A percentile compares a stretch with the other conserved stretches of the same genome.
Conservation (phyloP, 306 rosid species). For the Vachellia collinsii region DNA sequence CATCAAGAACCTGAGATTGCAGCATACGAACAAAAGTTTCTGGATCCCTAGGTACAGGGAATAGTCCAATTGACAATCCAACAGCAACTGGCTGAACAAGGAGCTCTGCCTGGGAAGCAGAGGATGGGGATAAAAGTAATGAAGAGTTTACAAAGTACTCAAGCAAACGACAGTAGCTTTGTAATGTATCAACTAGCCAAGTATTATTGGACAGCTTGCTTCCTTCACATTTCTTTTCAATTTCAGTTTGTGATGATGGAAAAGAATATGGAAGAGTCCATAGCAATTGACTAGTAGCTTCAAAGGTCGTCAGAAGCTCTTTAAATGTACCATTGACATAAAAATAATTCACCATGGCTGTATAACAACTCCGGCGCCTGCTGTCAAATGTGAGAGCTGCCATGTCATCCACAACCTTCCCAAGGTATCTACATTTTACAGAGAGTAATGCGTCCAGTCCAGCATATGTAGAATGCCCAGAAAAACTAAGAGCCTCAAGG, state of each 20-base stretch:
- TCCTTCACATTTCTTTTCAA: constrained; percentile 68
- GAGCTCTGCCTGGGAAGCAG: constrained; percentile 87
- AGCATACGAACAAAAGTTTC: constrained; percentile 95
- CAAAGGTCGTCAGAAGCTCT: constrained; percentile 89
- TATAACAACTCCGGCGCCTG: constrained; percentile 84
- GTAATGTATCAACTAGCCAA: constrained; percentile 96
- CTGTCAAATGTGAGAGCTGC: constrained; percentile 80
- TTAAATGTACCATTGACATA: constrained; percentile 94
- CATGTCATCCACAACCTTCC: constrained; percentile 94
- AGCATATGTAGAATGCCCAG: constrained; percentile 72
- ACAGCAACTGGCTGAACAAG: constrained; percentile 97
- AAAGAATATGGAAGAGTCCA: constrained; percentile 76
- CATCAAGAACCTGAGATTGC: constrained; percentile 96
- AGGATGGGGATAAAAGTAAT: constrained; percentile 77
- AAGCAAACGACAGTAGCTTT: constrained; percentile 80
- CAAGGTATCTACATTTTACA: constrained; percentile 93
- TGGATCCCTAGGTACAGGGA: constrained; percentile 98
- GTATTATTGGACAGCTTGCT: constrained; percentile 66
- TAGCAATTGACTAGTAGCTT: constrained; percentile 96
- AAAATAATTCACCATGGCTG: constrained; percentile 85
- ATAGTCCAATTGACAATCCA: constrained; percentile 94
- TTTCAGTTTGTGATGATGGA: constrained; percentile 60
- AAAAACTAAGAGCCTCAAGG: constrained; percentile 87
- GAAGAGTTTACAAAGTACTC: constrained; percentile 97
- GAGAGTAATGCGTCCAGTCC: constrained; percentile 73